Evolutionary conservation across 352 stramenopile genomes (phyloP).

Genomic region (Phytophthora sp.): DNA sequence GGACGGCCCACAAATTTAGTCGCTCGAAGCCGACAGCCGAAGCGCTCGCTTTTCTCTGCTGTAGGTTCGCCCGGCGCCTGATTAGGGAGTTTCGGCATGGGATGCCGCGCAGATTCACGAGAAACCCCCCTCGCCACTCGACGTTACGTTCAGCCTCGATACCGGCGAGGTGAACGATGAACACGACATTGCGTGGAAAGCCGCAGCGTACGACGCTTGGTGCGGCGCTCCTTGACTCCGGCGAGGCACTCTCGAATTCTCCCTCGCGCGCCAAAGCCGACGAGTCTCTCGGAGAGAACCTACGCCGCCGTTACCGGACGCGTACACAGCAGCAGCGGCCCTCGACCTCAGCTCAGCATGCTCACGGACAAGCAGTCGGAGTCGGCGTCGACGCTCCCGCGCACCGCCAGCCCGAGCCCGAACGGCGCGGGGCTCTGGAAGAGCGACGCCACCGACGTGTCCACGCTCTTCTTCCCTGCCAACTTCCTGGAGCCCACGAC

Average conservation of each 20-base stretch:
- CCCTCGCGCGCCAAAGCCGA: constrained; percentile 10
- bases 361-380: constrained; percentile 19
- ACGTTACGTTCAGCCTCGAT: constrained; percentile 17
- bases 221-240: not conserved
- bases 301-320: constrained; percentile 14
- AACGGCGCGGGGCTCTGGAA: constrained; percentile 8
- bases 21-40: constrained; percentile 13
- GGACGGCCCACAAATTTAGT: constrained; percentile 33
- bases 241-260: constrained; percentile 29
- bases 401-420: not conserved
- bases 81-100: constrained; percentile 23
- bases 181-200: constrained; percentile 27
- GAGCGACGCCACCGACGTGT: constrained; percentile 10
- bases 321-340: constrained; percentile 7
- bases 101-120: constrained; percentile 20
- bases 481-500: constrained; percentile 33
- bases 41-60: constrained; percentile 3
- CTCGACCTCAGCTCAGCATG: constrained; percentile 7
- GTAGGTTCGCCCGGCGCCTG: constrained; percentile 4
- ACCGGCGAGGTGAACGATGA: not conserved
- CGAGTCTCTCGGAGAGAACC: constrained; percentile 1
- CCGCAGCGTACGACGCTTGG: constrained; percentile 32
- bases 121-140: constrained; percentile 7
- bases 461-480: constrained; percentile 23
- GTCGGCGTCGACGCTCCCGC: not conserved